Conservation (phyloP, 2,329 filamentous ascomycete species). For the Scytalidium lignicola region DNA sequence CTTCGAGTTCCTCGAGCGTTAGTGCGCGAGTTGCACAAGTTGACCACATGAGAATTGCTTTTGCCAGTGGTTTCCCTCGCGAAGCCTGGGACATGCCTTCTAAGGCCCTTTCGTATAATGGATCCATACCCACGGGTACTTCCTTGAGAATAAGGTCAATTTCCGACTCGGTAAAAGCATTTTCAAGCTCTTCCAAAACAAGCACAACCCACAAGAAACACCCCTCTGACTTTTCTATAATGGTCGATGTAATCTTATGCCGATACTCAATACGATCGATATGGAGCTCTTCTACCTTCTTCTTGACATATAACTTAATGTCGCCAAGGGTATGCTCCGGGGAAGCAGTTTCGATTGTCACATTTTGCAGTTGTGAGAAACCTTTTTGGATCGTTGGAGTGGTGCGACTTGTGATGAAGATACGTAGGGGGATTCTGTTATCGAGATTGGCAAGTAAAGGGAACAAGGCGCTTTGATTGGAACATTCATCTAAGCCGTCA, state of each 20-base stretch:
- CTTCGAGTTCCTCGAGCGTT: conserved; percentile 21
- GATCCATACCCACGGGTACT: conserved; percentile 27
- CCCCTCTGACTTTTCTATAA: conserved; percentile 22
- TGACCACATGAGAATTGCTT: conserved; percentile 22
- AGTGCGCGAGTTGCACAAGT: conserved; percentile 19
- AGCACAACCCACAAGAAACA: conserved; percentile 28
- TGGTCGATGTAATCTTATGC: conserved; percentile 7
- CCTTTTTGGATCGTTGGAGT: conserved; percentile 4
- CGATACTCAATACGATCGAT: neutral
- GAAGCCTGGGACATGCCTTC: neutral
- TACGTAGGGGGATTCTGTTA: conserved; percentile 10
- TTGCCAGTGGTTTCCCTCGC: conserved; percentile 21
- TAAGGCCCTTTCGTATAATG: neutral
- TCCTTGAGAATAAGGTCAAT: conserved; percentile 21
- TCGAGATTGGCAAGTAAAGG: conserved; percentile 16
- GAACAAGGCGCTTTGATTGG: conserved; percentile 13
- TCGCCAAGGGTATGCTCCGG: neutral
- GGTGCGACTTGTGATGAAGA: conserved; percentile 22
- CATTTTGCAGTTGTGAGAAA: conserved; percentile 1
- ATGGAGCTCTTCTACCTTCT: neutral
- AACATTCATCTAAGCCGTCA: conserved; percentile 31
- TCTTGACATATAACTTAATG: neutral
- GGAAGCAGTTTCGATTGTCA: no score
- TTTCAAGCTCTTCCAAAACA: conserved; percentile 25
- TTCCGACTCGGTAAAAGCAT: conserved; percentile 19